phyloP scores from a whole-genome alignment of 148 eudicot species.

The Silene uniflora region DNA sequence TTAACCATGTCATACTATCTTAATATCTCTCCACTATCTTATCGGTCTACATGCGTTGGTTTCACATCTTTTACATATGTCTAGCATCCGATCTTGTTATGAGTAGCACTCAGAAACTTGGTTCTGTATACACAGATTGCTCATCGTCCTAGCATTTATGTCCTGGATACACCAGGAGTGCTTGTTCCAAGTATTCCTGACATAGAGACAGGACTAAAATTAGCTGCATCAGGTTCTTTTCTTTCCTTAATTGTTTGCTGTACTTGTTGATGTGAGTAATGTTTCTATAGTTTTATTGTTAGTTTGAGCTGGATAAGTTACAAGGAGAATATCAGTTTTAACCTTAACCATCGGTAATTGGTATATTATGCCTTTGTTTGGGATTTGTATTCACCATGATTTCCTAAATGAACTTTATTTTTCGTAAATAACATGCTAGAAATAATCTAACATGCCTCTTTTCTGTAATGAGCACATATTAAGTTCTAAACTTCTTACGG shows the following conservation, averaged over 20 bases:
- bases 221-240: slow-evolving; percentile 71
- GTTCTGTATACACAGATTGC: slow-evolving; percentile 60
- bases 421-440: neutral
- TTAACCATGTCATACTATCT: neutral
- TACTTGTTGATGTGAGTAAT: neutral
- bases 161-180: slow-evolving; percentile 95
- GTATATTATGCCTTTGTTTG: neutral
- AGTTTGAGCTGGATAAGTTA: neutral
- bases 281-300: neutral
- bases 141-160: slow-evolving; percentile 91
- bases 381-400: neutral
- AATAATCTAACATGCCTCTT: neutral
- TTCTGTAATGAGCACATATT: neutral
- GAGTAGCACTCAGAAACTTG: slow-evolving; percentile 7
- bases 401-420: neutral
- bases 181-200: slow-evolving; percentile 88
- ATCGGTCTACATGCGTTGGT: neutral
- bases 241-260: slow-evolving; percentile 1
- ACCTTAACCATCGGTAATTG: neutral
- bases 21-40: neutral
- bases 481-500: neutral
- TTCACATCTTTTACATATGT: neutral
- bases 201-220: slow-evolving; percentile 88
- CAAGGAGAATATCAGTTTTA: neutral
- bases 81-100: neutral